Percentiles rank a stretch among this genome's conserved stretches.
Conservation (phyloP, 169 alveolate species). For the Amoebophrya sp. region DNA sequence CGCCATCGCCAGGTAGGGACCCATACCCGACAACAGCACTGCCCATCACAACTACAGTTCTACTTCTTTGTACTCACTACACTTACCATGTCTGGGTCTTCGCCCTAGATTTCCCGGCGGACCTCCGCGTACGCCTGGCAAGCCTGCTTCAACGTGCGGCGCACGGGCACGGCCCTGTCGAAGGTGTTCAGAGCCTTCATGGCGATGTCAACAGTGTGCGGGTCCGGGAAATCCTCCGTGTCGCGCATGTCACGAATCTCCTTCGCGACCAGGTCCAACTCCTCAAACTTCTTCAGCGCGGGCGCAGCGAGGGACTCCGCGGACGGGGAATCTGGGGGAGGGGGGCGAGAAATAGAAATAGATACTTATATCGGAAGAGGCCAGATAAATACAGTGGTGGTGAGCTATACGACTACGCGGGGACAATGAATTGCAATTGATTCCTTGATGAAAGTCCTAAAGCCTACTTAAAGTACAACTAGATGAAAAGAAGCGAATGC, state of each 20-base stretch:
- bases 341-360: too few relatives aligned
- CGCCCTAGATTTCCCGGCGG: too few relatives aligned
- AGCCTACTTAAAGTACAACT: not conserved
- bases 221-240: not conserved
- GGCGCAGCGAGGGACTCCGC: not conserved
- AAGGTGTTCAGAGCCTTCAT: not conserved
- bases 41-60: too few relatives aligned
- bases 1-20: too few relatives aligned
- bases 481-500: not conserved
- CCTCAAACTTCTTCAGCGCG: not conserved
- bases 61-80: too few relatives aligned
- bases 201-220: not conserved
- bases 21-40: too few relatives aligned
- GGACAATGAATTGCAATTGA: not conserved
- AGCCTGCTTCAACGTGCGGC: not conserved
- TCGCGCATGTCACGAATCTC: not conserved
- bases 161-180: not conserved
- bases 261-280: not conserved
- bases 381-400: too few relatives aligned
- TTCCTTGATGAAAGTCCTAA: not conserved
- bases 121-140: not conserved
- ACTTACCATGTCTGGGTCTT: too few relatives aligned
- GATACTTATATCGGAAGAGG: not conserved
- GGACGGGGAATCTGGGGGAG: too few relatives aligned
- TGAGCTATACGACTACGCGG: too few relatives aligned